These are phyloP conservation scores for Boletellus ananas DNA, from an alignment of 768 basidiomycete species.

Conservation along the genomic window DNA sequence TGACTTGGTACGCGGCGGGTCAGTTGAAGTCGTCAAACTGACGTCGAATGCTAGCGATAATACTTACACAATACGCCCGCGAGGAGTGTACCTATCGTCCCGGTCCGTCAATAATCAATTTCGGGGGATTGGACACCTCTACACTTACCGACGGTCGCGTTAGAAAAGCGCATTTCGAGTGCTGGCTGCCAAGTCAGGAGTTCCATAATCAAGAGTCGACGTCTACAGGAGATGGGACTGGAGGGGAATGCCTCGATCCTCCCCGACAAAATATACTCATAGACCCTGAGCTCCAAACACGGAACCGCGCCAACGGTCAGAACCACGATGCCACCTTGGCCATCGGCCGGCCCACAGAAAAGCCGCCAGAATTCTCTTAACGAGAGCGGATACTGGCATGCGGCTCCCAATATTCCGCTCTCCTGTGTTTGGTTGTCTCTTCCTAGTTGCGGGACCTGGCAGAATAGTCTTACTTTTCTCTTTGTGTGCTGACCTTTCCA, in stretches of 20 bases:
- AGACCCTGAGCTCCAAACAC: neutral
- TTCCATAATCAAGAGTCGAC: neutral
- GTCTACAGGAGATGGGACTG: too few species aligned
- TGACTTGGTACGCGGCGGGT: conserved; percentile 8
- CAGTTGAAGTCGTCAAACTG: neutral
- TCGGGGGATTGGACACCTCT: neutral
- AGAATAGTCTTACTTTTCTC: neutral
- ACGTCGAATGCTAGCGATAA: neutral
- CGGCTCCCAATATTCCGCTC: neutral
- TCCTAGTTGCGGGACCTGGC: neutral
- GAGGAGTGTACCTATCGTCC: conserved; percentile 9
- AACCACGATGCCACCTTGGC: neutral
- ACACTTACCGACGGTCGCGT: neutral
- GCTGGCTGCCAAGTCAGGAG: neutral
- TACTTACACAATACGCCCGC: conserved; percentile 4
- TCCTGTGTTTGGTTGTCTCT: neutral
- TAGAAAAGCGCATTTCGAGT: neutral
- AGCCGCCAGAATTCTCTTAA: neutral
- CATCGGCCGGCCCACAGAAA: neutral
- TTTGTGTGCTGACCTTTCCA: neutral
- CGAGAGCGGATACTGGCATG: neutral
- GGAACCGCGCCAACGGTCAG: neutral
- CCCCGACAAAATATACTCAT: neutral
- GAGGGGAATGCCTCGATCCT: neutral
- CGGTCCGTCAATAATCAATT: neutral